phyloP scores from a whole-genome alignment of 129 eudicot genomes.

The Daucus carota region DH1_v3.0 NC_030386.2:16020001-16020500 shows the following conservation, averaged over 20 bases:
- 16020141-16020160: neutral
- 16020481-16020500: too few species aligned
- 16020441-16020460: too few species aligned
- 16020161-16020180: neutral
- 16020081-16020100: conserved; percentile 2
- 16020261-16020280: neutral
- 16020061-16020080: too few species aligned
- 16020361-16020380: neutral
- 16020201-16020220: too few species aligned
- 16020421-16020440: too few species aligned
- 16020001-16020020: too few species aligned
- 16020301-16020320: neutral
- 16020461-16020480: too few species aligned
- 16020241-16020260: neutral
- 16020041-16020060: too few species aligned
- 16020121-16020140: neutral
- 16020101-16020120: neutral
- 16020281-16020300: neutral
- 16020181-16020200: neutral
- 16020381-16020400: neutral
- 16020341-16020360: neutral
- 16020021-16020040: too few species aligned
- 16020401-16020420: neutral
- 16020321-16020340: neutral
- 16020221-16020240: neutral